Evolutionary conservation across 306 rosid species (phyloP), one percentile per base, ranked within the genome.

Genomic region (Trifolium dubium): DNA sequence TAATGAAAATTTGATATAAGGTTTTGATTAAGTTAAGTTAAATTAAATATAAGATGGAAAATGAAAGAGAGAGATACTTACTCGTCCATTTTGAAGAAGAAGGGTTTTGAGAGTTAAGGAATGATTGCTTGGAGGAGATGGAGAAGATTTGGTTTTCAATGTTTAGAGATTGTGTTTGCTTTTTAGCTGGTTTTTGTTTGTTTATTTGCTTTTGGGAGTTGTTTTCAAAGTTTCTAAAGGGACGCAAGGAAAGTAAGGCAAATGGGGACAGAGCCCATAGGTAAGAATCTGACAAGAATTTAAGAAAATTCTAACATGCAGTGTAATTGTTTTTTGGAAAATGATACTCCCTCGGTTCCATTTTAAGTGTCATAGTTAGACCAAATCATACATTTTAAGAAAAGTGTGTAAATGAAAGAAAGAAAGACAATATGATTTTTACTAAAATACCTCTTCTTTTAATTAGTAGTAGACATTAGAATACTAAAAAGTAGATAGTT

Each of bases 31-130:
- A 23, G 23, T 2, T 8, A 47, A 47, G 30, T 8, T 15, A 39
- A 40, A 28, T 53, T 28, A 5, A 59, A 32, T 3, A 3, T 5
- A 1, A 4, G n/a, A 5, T 17, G 18, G 11, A 15, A 39, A 12
- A 12, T 14, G n/a, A 13, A 5, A 10, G 2, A 23, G 63, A 77
- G 50, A 53, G 12, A 7, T 56, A 78, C 86, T 75, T 74, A 82
- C 86, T 74, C 83, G 31, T 61, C 81, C 86, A 83, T 53, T 53
- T 79, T 18, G 43, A n/a, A 78, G 53, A 10, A 6, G 65, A 6
- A 37, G 53, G 13, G 10, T 28, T 35, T 35, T 30, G 8, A 55
- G 65, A 41, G 34, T 14, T 76, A 31, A 67, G 6, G 0, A 39
- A 8, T 5, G 62, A 5, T 76, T 59, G 65, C 50, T 70, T 77